phyloP scores from a whole-genome alignment of 306 rosid species.

The Canavalia gladiata region DNA sequence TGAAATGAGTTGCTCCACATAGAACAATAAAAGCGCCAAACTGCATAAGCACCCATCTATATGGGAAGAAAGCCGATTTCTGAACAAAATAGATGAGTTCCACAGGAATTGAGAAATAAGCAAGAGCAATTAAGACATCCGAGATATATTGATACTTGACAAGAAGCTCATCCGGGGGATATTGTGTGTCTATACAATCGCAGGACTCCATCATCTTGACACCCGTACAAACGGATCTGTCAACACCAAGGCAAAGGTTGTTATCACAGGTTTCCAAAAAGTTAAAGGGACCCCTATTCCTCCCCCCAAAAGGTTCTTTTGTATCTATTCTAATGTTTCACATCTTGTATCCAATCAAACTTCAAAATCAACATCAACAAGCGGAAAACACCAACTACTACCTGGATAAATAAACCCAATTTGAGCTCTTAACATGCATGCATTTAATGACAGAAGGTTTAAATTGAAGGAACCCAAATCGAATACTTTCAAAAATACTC shows the following conservation, averaged over 20 bases:
- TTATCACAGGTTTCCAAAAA: conserved; percentile 18
- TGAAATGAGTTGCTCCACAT: conserved; percentile 95
- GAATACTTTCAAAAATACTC: background rate
- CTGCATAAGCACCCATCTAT: conserved; percentile 98
- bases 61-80: conserved; percentile 88
- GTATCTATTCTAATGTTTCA: background rate
- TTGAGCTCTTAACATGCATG: background rate
- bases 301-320: background rate
- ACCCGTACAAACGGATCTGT: conserved; percentile 55
- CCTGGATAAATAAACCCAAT: conserved; percentile 26
- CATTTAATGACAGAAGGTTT: background rate
- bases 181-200: conserved; percentile 81
- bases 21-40: conserved; percentile 96
- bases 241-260: conserved; percentile 24
- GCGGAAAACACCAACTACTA: conserved; percentile 6
- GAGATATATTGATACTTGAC: conserved; percentile 95
- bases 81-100: conserved; percentile 95
- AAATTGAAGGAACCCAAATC: conserved; percentile 19
- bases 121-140: conserved; percentile 82
- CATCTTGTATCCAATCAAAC: background rate
- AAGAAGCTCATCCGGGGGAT: conserved; percentile 91
- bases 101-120: conserved; percentile 94
- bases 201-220: conserved; percentile 76
- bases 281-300: background rate
- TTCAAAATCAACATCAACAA: conserved; percentile 36